Conservation (phyloP, 225 moss, liverwort and hornwort genomes). For the Takakia lepidozioides region DNA sequence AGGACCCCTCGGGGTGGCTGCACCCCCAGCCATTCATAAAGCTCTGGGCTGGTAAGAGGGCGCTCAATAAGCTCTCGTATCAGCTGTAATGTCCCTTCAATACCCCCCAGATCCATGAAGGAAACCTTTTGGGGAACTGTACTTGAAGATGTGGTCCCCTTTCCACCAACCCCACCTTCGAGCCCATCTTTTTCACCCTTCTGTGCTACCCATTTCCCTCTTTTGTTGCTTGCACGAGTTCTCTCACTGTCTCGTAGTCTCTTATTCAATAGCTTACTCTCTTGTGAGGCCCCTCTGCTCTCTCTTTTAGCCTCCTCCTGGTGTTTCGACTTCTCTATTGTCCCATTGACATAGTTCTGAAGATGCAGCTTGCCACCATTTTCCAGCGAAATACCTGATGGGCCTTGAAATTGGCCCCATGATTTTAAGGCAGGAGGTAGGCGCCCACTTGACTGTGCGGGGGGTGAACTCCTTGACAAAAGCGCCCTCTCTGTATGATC, state of each 20-base stretch:
- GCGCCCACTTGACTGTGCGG: conserved; percentile 43
- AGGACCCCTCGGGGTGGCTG: conserved; percentile 77
- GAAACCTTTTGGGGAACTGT: conserved; percentile 65
- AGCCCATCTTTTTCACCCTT: conserved; percentile 28
- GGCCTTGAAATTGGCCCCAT: conserved; percentile 35
- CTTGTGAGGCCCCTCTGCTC: conserved; percentile 20
- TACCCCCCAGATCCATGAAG: conserved; percentile 83
- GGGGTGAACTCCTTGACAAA: conserved; percentile 33
- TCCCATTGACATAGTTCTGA: conserved; percentile 12
- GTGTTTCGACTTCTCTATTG: conserved; percentile 17
- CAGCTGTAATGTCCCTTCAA: conserved; percentile 57
- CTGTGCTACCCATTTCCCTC: conserved; percentile 44
- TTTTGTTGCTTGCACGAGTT: conserved; percentile 25
- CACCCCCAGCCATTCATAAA: conserved; percentile 74
- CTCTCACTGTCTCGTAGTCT: conserved; percentile 33
- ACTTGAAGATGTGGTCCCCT: conserved; percentile 21
- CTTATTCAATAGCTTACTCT: conserved; percentile 30
- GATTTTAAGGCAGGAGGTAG: conserved; percentile 25
- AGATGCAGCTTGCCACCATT: conserved; percentile 29
- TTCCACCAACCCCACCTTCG: conserved; percentile 23
- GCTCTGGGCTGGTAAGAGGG: conserved; percentile 70
- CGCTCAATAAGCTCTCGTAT: conserved; percentile 79
- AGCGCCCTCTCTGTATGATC: conserved; percentile 23
- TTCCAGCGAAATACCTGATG: conserved; percentile 22
- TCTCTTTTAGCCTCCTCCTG: conserved; percentile 17